Conservation (phyloP, 73 alveolate genomes). For the Paramecium octaurelia region DNA sequence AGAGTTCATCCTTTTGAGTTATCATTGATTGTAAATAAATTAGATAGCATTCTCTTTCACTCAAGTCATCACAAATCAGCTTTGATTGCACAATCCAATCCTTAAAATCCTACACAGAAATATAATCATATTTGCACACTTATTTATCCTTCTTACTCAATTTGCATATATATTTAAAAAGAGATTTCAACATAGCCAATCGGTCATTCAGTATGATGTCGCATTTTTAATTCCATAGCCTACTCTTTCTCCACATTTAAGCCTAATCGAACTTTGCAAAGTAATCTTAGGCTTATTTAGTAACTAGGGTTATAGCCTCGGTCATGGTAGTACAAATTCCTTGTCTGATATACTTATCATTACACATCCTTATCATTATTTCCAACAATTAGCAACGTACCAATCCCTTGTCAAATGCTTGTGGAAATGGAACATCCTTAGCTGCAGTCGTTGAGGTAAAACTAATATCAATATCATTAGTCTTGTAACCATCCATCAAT, state of each 20-base stretch:
- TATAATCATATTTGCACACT: neutral
- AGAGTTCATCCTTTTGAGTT: neutral
- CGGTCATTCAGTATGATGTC: neutral
- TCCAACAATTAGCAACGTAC: slow-evolving; percentile 30
- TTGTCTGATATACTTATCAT: neutral
- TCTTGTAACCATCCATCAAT: neutral
- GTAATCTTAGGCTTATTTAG: neutral
- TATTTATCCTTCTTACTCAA: slow-evolving; percentile 22
- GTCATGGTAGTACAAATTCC: neutral
- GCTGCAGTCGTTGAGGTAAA: slow-evolving; percentile 27
- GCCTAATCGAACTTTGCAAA: neutral
- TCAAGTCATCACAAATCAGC: neutral
- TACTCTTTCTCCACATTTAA: slow-evolving; percentile 37
- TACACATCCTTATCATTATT: slow-evolving; percentile 24
- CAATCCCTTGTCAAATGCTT: slow-evolving; percentile 14
- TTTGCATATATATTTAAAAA: neutral
- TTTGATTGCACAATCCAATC: neutral
- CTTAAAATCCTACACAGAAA: neutral
- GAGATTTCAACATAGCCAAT: slow-evolving; percentile 3
- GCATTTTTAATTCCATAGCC: slow-evolving; percentile 1
- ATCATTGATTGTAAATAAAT: neutral
- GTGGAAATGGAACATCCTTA: slow-evolving; percentile 9
- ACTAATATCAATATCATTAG: slow-evolving; percentile 22
- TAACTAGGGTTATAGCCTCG: neutral
- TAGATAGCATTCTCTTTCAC: slow-evolving; percentile 28